phyloP scores from a whole-genome alignment of 148 eudicot species.

The Cornus controversa region DNA sequence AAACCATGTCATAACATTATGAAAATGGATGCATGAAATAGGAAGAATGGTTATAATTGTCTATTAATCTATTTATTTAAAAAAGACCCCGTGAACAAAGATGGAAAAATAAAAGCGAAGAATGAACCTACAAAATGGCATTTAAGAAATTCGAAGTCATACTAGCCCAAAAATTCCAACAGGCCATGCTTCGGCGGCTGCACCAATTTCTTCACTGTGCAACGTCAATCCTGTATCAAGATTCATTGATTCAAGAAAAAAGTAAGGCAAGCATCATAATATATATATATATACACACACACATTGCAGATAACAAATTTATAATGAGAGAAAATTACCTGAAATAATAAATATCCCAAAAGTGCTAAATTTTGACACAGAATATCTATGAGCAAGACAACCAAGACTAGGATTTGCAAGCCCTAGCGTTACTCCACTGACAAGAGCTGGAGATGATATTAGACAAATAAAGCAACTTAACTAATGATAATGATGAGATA shows the following conservation, averaged over 20 bases:
- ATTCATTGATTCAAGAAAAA: too few species aligned
- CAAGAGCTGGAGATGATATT: conserved; percentile 63
- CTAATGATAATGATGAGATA: not conserved
- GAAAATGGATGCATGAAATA: not conserved
- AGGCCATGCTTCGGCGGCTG: conserved; percentile 89
- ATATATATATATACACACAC: too few species aligned
- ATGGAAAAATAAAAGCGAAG: conserved; percentile 4
- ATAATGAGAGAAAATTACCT: conserved; percentile 43
- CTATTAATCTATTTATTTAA: too few species aligned
- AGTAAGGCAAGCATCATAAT: conserved; percentile 12
- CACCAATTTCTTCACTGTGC: conserved; percentile 84
- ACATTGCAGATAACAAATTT: not conserved
- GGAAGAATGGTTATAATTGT: not conserved
- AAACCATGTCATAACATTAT: not conserved
- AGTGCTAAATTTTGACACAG: conserved; percentile 80
- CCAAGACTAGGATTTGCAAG: conserved; percentile 82
- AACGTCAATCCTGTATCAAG: conserved; percentile 78
- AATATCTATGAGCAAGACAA: conserved; percentile 62
- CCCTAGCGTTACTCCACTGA: conserved; percentile 71
- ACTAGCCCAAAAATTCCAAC: conserved; percentile 87
- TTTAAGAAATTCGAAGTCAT: conserved; percentile 29
- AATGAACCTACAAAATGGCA: conserved; percentile 18
- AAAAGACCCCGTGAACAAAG: not conserved
- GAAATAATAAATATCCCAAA: conserved; percentile 80
- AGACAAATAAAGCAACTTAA: conserved; percentile 8